Base-by-base conservation (phyloP, 75 land plant species). In the Selaginella moellendorffii region DNA sequence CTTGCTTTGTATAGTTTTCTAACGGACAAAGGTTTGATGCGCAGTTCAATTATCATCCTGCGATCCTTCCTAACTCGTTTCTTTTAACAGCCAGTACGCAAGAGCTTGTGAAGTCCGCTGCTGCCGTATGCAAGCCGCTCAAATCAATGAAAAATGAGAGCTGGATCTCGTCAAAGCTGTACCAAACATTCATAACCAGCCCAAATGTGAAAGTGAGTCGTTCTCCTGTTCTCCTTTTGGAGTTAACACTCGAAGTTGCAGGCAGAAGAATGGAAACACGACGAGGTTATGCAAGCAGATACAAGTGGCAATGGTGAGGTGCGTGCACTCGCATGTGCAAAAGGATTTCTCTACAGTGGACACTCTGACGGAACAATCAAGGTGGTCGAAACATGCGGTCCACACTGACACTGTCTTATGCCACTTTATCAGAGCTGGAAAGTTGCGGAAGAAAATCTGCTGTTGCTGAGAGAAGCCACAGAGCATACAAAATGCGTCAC, bases 341-440 rank as follows among this genome's bases (percentile, higher is more conserved):
- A 59, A 63, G 68, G 63, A 19, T 52, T 76, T 31, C n/a, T 82
- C 52, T 71, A 70, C 19, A 82, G 81, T 53, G 63, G 84, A 60
- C 81, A 82, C 61, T 64, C 78, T 69, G 81, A 82, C 76, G 81
- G 78, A 54, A 76, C 70, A 26, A 75, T 82, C 27, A 82, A 78
- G 75, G 84, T 81, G n/a, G n/a, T n/a, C n/a, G n/a, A n/a, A n/a
- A n/a, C n/a, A n/a, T n/a, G n/a, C n/a, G n/a, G n/a, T n/a, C n/a
- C n/a, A n/a, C n/a, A n/a, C n/a, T n/a, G n/a, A n/a, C n/a, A n/a
- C n/a, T n/a, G n/a, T n/a, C n/a, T n/a, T n/a, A n/a, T n/a, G n/a
- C n/a, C n/a, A n/a, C n/a, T n/a, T n/a, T n/a, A n/a, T n/a, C n/a
- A n/a, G n/a, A n/a, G n/a, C n/a, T n/a, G n/a, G n/a, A n/a, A n/a